These are phyloP conservation scores for Monotropa hypopitys DNA, from an alignment of 179 eudicot species.

Conservation along the genomic window DNA sequence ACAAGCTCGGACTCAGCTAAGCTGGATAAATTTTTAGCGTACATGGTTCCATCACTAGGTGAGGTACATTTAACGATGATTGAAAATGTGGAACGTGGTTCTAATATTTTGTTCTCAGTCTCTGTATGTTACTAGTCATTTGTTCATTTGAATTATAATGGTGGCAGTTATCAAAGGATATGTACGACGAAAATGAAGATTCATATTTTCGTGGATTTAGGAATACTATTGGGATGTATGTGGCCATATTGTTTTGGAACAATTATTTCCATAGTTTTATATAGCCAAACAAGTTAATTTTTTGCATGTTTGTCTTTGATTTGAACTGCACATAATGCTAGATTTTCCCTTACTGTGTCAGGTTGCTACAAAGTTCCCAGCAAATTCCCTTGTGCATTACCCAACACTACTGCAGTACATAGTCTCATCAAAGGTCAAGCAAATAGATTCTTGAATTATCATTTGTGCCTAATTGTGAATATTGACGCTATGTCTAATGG, in stretches of 20 bases:
- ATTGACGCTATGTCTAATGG: background rate
- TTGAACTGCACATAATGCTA: too few species aligned
- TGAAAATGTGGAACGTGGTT: background rate
- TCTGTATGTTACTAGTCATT: background rate
- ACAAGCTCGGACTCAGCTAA: constrained; percentile 48
- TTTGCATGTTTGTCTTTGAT: too few species aligned
- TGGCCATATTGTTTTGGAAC: constrained; percentile 5
- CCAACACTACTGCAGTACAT: constrained; percentile 50
- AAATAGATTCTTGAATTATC: background rate
- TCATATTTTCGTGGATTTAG: constrained; percentile 73
- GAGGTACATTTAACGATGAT: constrained; percentile 39
- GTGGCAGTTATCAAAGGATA: constrained; percentile 66
- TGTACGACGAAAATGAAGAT: constrained; percentile 75
- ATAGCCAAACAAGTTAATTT: too few species aligned
- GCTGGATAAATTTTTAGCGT: constrained; percentile 72
- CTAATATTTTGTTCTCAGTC: background rate
- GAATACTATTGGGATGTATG: constrained; percentile 94
- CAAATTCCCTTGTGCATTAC: constrained; percentile 76
- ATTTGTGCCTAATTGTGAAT: background rate
- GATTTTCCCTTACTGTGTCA: constrained; percentile 14
- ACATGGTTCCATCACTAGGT: constrained; percentile 72
- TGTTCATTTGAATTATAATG: background rate
- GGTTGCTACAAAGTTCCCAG: constrained; percentile 87
- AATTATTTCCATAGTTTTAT: background rate
- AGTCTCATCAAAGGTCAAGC: constrained; percentile 52